A percentile compares a stretch with the other conserved stretches of the same genome.
phyloP scores from a whole-genome alignment of 306 rosid genomes.

The Cyamopsis tetragonoloba region DNA sequence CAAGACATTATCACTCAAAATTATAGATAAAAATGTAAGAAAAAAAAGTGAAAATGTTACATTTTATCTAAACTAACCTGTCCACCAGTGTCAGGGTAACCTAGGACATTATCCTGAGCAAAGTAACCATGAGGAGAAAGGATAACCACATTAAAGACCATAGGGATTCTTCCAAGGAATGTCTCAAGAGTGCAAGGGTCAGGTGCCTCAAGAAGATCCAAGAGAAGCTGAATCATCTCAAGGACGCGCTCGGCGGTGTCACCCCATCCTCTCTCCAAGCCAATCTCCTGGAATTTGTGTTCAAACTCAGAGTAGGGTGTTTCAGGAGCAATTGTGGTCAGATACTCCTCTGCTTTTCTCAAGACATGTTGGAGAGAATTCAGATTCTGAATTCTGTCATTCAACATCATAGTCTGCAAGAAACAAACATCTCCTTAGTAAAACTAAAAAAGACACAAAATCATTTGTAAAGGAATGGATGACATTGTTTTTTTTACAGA shows the following conservation, averaged over 20 bases:
- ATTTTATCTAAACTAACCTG: constrained; percentile 52
- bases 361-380: constrained; percentile 71
- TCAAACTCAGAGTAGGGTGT: constrained; percentile 67
- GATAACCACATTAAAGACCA: constrained; percentile 95
- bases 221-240: constrained; percentile 80
- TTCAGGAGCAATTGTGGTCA: constrained; percentile 43
- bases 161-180: constrained; percentile 87
- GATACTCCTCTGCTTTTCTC: constrained; percentile 78
- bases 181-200: constrained; percentile 89
- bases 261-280: constrained; percentile 99
- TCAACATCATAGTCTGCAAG: constrained; percentile 83
- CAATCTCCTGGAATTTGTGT: constrained; percentile 64
- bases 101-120: constrained; percentile 94
- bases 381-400: constrained; percentile 70
- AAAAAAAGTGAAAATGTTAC: neutral
- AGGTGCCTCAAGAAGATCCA: constrained; percentile 98
- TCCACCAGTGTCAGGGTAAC: constrained; percentile 99
- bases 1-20: neutral
- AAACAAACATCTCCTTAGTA: constrained; percentile 11
- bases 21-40: neutral
- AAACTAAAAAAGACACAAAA: neutral
- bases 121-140: constrained; percentile 97
- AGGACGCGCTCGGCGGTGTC: constrained; percentile 71
- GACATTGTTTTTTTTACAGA: too few species aligned
- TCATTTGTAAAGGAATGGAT: neutral